Evolutionary conservation across 768 basidiomycete species (phyloP), one percentile per base, ranked within the genome.

Genomic region (Tylopilus subfusipes): DNA sequence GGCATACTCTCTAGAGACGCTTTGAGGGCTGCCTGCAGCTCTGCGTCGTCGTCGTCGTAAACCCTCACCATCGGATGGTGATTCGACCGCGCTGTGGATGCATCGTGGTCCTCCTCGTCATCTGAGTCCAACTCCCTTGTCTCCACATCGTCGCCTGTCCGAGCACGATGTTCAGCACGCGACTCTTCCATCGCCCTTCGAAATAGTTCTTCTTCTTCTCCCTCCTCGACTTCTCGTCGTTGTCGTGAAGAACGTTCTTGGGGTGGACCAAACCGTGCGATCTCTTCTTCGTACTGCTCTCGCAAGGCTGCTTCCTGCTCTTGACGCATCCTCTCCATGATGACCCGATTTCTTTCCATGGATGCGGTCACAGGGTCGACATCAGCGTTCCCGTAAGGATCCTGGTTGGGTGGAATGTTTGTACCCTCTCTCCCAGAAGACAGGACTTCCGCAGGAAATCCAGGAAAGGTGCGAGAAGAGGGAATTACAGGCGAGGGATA

Each of bases 31-130:
- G 92, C 93, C 71, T 95, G 93, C 43, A 96, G 72, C 61, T 90
- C 86, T 22, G 81, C 83, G 62, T 96, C 93, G 48, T 94, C 93
- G 58, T 95, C 93, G 57, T 94, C 93, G 60, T 90, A 85, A 36
- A 85, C 81, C 43, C 83, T 73, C 48, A 77, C 55, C 45, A 55
- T 46, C 43, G 44, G 31, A 50, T 39, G 57, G 40, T 34, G 39
- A 30, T 29, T 45, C 24, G 48, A 39, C 48, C 43, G 46, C 14
- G 33, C 38, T 31, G 49, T 33, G 14, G 53, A 56, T 25, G 43
- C 4, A 36, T 42, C 45, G 18, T 62, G 43, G 4, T 68, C 60
- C 11, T 60, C 66, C 5, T 68, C 64, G 30, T 68, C 66, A 27
- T 65, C 70, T 19, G 56, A 50, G n/a, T 62, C 66, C 9, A 56